Conservation (phyloP, 176 grass and related monocot genomes). For the Oryza coarctata region DNA sequence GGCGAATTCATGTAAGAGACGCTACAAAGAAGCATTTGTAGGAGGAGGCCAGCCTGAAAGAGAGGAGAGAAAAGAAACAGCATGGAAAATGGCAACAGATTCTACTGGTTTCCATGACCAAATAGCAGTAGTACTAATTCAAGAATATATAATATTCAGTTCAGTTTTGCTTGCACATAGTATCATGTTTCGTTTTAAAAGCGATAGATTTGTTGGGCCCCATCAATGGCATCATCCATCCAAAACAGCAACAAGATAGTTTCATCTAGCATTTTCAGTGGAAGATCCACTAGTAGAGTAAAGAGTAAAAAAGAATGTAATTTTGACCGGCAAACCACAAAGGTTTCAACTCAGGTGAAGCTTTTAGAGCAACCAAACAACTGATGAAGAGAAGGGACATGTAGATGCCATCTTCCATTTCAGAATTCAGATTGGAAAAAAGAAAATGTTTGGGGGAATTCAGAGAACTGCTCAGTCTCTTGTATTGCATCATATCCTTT, state of each 20-base stretch:
- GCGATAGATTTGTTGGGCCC: neutral
- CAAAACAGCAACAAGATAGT: neutral
- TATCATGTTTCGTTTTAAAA: neutral
- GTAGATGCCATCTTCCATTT: neutral
- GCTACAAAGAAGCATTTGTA: neutral
- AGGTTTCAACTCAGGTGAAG: conserved; percentile 1
- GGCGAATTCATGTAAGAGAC: neutral
- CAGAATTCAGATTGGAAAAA: neutral
- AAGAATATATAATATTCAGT: neutral
- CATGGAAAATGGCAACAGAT: conserved; percentile 28
- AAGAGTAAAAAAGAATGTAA: neutral
- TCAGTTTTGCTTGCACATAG: neutral
- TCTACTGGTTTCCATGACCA: neutral
- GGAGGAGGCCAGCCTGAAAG: neutral
- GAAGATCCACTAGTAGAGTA: neutral
- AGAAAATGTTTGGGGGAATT: neutral
- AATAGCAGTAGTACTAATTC: neutral
- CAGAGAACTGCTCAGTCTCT: conserved; percentile 21
- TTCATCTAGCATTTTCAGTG: neutral
- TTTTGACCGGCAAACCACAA: neutral
- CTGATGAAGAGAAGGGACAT: neutral
- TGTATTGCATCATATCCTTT: neutral
- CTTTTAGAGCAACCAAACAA: neutral
- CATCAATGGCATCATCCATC: conserved; percentile 9
- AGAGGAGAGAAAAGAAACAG: neutral